A percentile compares a stretch with the other conserved stretches of the same genome.
Conservation (phyloP, 108 stramenopile species). For the Mediolabrus comicus region DNA sequence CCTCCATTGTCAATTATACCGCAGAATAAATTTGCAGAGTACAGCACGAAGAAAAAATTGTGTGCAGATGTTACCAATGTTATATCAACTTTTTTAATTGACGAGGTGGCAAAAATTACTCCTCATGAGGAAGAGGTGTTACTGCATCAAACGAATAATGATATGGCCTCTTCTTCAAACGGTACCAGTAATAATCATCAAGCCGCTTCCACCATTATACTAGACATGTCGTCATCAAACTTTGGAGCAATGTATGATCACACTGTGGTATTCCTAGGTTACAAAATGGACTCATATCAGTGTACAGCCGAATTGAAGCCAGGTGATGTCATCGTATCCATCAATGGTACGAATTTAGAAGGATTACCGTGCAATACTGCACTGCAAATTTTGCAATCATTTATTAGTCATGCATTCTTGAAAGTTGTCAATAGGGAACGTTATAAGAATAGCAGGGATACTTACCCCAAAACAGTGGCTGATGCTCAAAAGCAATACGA, state of each 20-base stretch:
- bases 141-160: background rate
- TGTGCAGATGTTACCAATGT: background rate
- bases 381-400: background rate
- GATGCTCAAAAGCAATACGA: background rate
- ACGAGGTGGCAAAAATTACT: constrained; percentile 1
- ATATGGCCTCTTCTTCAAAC: background rate
- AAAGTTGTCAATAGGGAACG: background rate
- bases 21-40: background rate
- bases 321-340: background rate
- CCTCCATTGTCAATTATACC: background rate
- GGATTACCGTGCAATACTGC: background rate
- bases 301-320: background rate
- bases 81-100: background rate
- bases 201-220: background rate
- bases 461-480: background rate
- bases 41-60: background rate
- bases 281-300: background rate
- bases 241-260: background rate
- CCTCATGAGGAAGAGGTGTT: background rate
- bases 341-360: background rate
- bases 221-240: background rate
- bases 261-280: background rate
- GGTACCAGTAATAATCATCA: background rate
- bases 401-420: background rate
- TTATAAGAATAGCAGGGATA: background rate